Evolutionary conservation across 495 filamentous ascomycete genomes (phyloP), one percentile per base, ranked within the genome.

Genomic region (Hypoxylon fragiforme): DNA sequence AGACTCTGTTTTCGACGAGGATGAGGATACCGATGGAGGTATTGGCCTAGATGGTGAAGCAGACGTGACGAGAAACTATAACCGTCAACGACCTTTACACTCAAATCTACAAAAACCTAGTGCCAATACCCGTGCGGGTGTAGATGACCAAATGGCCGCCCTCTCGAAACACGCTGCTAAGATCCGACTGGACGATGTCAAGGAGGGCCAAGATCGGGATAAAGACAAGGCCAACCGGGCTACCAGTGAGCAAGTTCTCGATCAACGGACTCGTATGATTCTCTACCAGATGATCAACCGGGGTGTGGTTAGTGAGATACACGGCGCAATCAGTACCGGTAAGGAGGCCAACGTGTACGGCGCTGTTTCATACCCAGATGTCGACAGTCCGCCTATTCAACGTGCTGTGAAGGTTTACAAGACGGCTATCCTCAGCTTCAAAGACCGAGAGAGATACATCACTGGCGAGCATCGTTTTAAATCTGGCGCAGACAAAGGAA

Each of bases 321-420:
- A 97, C 65, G 94, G 94, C 7, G 91, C 91, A 68, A 74, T 98
- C 55, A 94, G 89, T 34, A 97, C 94, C 0, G 94, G 94, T 37
- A 98, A 98, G 67, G 94, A 98, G 70, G 94, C 94, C 37, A 97
- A 98, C 57, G 94, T 98, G 15, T 98, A 97, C 73, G 86, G 92
- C 54, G 77, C 71, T 4, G 59, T 73, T 11, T 63, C 71, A 9
- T 70, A 79, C 15, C 59, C 68, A 18, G 66, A 74, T 12, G 61
- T 76, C 7, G 61, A 73, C 20, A 84, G 90, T 55, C 50, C 60
- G 5, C 53, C 67, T 0, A 56, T 71, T 14, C 70, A 77, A 22
- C 85, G 90, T 41, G 94, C 94, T 11, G 90, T 98, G 74, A 98
- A 98, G 70, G 88, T 98, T 16, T 98, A 97, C 81, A 97, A 97